Evolutionary conservation across 2,329 filamentous ascomycete genomes (phyloP), one percentile per base, ranked within the genome.

Genomic region (Shiraia bambusicola): DNA sequence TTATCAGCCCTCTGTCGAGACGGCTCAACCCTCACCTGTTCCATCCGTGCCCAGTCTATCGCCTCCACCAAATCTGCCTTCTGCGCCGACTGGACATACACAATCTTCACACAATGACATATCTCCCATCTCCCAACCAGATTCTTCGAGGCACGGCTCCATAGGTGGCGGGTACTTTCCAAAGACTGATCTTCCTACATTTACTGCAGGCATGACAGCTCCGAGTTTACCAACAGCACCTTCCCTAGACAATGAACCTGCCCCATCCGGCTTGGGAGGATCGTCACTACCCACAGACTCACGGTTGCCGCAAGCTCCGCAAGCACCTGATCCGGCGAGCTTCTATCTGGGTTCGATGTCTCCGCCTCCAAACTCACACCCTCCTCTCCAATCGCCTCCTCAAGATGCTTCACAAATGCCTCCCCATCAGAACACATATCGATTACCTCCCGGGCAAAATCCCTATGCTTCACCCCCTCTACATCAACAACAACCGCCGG

Each of bases 131-230:
- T 77, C 76, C 14, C 65, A 72, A 28, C 67, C 71, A 10, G 61
- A 61, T 1, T 59, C 66, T 25, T 70, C 69, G 12, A 69, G 76
- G 34, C 70, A 73, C 33, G 69, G 68, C 9, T 80, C 78, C 6
- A 52, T 61, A 5, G 77, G 77, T 14, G 78, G 77, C 11, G 80
- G 79, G 32, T 83, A 82, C 63, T 83, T 82, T 45, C 80, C 79
- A 3, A 67, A 70, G 35, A 60, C 59, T 6, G 56, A 65, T 15
- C 69, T 77, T 6, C 74, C 76, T 3, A 72, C 70, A 4, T 73
- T 72, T 38, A 70, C 68, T n/a, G 64, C 69, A 22, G 66, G 70
- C 17, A 52, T 54, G 17, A 52, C 65, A 1, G 55, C 59, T 17
- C 65, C 67, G 8, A 59, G 59, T 34, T 49, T 72, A 26, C 63